These are phyloP conservation scores for Penicillium arizonense DNA, from an alignment of 495 filamentous ascomycete species.

Conservation along the genomic window DNA sequence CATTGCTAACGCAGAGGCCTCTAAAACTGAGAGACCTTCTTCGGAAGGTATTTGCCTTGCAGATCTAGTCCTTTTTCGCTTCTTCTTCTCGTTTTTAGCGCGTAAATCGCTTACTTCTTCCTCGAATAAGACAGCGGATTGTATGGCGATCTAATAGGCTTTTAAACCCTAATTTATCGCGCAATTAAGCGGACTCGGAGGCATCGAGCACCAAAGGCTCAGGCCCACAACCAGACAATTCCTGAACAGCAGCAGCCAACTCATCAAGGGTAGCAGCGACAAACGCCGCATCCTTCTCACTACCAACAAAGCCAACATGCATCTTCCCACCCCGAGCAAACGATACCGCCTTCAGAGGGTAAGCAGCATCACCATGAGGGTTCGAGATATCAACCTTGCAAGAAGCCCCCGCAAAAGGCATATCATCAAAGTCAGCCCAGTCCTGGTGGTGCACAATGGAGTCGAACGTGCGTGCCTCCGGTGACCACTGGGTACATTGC, in stretches of 20 bases:
- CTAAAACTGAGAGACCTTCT: too few relatives aligned
- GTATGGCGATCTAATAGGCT: too few relatives aligned
- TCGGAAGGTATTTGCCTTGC: too few relatives aligned
- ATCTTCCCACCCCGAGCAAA: conserved; percentile 29
- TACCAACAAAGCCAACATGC: conserved; percentile 38
- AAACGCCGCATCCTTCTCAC: conserved; percentile 26
- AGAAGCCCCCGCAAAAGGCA: conserved; percentile 34
- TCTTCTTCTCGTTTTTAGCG: too few relatives aligned
- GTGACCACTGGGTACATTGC: conserved; percentile 24
- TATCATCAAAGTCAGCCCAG: conserved; percentile 38
- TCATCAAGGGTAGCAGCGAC: conserved; percentile 28
- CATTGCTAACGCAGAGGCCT: too few relatives aligned
- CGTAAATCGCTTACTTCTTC: too few relatives aligned
- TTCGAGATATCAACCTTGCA: conserved; percentile 37
- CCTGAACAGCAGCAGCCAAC: conserved; percentile 24
- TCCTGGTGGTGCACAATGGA: conserved; percentile 39
- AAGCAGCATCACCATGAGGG: conserved; percentile 36
- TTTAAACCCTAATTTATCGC: too few relatives aligned
- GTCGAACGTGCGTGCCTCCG: conserved; percentile 18
- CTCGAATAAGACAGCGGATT: too few relatives aligned
- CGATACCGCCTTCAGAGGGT: conserved; percentile 40
- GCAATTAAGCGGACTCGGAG: too few relatives aligned
- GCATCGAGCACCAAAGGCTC: conserved; percentile 12
- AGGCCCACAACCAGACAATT: conserved; percentile 12
- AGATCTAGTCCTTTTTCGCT: too few relatives aligned